Evolutionary conservation across 495 filamentous ascomycete genomes (phyloP).

Genomic region (Halenospora varia): DNA sequence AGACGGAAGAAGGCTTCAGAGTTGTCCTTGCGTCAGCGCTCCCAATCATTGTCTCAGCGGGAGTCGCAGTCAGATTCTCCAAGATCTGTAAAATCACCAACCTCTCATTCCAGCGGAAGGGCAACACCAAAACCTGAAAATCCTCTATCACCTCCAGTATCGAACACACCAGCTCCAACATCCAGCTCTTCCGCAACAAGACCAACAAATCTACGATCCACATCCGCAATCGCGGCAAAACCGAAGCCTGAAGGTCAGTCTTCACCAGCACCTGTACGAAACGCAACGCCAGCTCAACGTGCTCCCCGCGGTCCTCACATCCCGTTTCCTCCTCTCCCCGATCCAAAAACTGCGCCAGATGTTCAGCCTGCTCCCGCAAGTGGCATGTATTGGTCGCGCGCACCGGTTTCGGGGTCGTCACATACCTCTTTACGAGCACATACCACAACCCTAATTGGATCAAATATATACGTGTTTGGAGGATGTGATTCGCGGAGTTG

Average conservation of each 20-base stretch:
- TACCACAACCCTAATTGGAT: constrained; percentile 57
- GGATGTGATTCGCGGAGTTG: constrained; percentile 59
- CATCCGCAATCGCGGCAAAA: constrained; percentile 46
- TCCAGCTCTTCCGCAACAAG: background rate
- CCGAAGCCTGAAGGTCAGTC: constrained; percentile 19
- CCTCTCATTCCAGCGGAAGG: constrained; percentile 11
- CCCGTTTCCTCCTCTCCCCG: constrained; percentile 50
- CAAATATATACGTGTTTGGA: constrained; percentile 61
- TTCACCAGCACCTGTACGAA: constrained; percentile 16
- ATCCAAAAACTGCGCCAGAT: constrained; percentile 51
- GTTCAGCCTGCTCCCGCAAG: constrained; percentile 58
- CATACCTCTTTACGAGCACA: constrained; percentile 58
- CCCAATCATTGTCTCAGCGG: constrained; percentile 36
- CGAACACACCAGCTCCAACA: constrained; percentile 2
- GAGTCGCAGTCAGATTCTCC: constrained; percentile 28
- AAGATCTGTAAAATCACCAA: constrained; percentile 25
- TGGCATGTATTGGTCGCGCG: constrained; percentile 66
- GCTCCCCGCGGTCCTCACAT: constrained; percentile 32
- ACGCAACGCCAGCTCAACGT: constrained; percentile 14
- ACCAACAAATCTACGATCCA: constrained; percentile 38
- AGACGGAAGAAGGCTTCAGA: constrained; percentile 43
- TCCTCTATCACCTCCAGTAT: constrained; percentile 13
- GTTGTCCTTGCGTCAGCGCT: constrained; percentile 43
- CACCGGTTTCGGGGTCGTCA: constrained; percentile 49
- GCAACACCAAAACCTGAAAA: constrained; percentile 11